Evolutionary conservation across 805 yeast species (phyloP).

Genomic region (Lipomyces orientalis): DNA sequence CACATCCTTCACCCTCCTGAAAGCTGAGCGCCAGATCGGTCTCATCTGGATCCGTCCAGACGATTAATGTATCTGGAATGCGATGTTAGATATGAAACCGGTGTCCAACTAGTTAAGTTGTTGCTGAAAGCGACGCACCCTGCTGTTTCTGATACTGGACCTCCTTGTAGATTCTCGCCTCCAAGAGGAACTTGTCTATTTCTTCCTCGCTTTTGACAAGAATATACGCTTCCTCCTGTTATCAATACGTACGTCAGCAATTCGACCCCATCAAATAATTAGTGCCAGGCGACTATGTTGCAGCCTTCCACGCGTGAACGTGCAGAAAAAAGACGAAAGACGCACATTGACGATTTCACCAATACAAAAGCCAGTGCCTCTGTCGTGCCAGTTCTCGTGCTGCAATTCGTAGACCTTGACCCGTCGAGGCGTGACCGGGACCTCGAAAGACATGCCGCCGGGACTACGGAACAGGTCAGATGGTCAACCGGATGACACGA

Average conservation of each 20-base stretch:
- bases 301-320: neutral
- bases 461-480: neutral
- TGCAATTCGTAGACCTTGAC: conserved; percentile 89
- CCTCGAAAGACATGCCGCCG: conserved; percentile 38
- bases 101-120: neutral
- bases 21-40: conserved; percentile 76
- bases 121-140: conserved; percentile 25
- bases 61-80: conserved; percentile 76
- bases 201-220: conserved; percentile 75
- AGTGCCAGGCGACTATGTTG: neutral
- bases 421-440: conserved; percentile 62
- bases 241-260: neutral
- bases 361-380: conserved; percentile 88
- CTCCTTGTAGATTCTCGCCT: conserved; percentile 70
- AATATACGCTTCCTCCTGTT: conserved; percentile 54
- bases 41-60: conserved; percentile 83
- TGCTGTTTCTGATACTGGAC: conserved; percentile 92
- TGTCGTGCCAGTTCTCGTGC: conserved; percentile 86
- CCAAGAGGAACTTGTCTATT: conserved; percentile 62
- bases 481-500: neutral
- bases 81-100: neutral
- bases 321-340: neutral
- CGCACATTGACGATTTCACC: conserved; percentile 60
- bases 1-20: conserved; percentile 91
- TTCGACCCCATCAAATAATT: neutral